phyloP scores from a whole-genome alignment of 208 protist genomes.

The Crithidia acanthocephali region DNA sequence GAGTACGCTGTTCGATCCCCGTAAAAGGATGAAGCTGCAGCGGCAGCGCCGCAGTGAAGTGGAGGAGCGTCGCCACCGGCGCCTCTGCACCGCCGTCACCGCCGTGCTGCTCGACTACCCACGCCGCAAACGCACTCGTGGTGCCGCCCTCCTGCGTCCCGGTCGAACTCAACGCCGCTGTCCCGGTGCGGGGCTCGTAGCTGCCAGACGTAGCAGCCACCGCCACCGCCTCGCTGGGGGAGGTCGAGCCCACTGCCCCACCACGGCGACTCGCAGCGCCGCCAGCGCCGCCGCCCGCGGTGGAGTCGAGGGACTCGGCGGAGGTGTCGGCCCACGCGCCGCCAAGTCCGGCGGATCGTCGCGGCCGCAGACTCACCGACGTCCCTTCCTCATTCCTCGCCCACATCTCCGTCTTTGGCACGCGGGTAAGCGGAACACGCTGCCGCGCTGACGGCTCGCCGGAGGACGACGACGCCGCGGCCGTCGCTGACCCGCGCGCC shows the following conservation, averaged over 20 bases:
- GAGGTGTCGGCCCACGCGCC: conserved; percentile 14
- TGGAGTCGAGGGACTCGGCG: conserved; percentile 10
- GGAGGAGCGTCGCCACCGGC: conserved; percentile 16
- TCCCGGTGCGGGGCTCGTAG: conserved; percentile 20
- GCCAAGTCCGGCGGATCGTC: not conserved
- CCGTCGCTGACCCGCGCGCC: not conserved
- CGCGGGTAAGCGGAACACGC: conserved; percentile 33
- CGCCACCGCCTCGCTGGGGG: not conserved
- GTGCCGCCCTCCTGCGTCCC: not conserved
- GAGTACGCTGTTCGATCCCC: conserved; percentile 16
- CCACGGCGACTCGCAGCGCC: not conserved
- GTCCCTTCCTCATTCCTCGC: conserved; percentile 2
- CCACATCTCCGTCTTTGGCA: conserved; percentile 31
- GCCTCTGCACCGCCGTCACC: not conserved
- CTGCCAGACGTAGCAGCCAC: not conserved
- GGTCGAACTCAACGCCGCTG: not conserved
- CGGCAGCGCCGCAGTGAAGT: conserved; percentile 38
- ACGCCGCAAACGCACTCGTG: conserved; percentile 8
- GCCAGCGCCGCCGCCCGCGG: not conserved
- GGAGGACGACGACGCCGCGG: not conserved
- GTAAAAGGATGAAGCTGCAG: conserved; percentile 51
- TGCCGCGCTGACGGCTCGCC: not conserved
- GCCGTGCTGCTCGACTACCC: conserved; percentile 1
- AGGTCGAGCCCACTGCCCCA: not conserved
- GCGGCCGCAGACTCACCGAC: not conserved